Evolutionary conservation across 345 rosid genomes (phyloP).

Genomic region (Hevea brasiliensis): DNA sequence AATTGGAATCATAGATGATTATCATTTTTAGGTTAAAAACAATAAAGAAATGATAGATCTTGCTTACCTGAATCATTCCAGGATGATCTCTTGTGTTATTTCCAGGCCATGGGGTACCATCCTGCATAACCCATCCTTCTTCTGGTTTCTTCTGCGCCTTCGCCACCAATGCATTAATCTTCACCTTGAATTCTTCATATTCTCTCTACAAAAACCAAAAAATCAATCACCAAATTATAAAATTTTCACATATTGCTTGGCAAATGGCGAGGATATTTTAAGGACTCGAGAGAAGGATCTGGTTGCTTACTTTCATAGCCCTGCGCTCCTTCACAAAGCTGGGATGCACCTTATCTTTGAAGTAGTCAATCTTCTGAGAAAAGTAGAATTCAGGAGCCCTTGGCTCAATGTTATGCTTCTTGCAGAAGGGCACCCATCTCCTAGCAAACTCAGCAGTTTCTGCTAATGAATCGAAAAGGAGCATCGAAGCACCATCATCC

Average conservation of each 20-base stretch:
- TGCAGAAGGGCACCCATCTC: constrained; percentile 97
- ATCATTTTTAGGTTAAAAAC: background rate
- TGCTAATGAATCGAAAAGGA: constrained; percentile 75
- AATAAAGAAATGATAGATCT: background rate
- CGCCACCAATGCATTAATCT: constrained; percentile 82
- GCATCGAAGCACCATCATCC: constrained; percentile 97
- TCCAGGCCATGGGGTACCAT: constrained; percentile 99
- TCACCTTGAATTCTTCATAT: constrained; percentile 96
- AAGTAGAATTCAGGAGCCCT: constrained; percentile 95
- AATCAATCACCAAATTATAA: too few species aligned
- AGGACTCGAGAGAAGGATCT: background rate
- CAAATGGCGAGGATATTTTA: too few species aligned
- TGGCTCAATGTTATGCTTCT: constrained; percentile 82
- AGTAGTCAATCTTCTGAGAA: constrained; percentile 87
- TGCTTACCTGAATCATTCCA: constrained; percentile 91
- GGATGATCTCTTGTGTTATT: constrained; percentile 99
- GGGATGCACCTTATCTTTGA: constrained; percentile 92
- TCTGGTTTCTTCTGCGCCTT: constrained; percentile 96
- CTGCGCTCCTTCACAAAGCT: constrained; percentile 93
- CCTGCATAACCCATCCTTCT: constrained; percentile 99
- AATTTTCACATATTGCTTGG: background rate
- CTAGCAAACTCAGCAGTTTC: constrained; percentile 96
- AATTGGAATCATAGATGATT: background rate
- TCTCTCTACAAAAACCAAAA: constrained; percentile 61
- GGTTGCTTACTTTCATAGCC: constrained; percentile 79